These are phyloP conservation scores for Syzygium aqueum DNA, from an alignment of 345 rosid genomes.

Conservation along the genomic window DNA sequence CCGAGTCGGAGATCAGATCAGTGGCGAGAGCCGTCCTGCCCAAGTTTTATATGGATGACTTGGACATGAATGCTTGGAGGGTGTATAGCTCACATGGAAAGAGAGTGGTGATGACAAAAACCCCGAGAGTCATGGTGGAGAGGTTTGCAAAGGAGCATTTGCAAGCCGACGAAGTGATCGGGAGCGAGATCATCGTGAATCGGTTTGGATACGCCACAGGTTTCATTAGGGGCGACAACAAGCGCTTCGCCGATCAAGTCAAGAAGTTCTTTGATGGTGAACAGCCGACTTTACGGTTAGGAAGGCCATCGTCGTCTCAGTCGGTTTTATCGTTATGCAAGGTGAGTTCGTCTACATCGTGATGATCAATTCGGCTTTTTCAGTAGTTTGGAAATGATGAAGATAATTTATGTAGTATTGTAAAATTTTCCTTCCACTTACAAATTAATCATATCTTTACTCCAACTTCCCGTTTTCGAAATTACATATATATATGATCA, in stretches of 20 bases:
- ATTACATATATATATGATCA: background rate
- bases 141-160: constrained; percentile 71
- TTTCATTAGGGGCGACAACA: constrained; percentile 18
- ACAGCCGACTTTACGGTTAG: constrained; percentile 43
- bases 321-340: constrained; percentile 42
- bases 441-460: background rate
- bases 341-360: constrained; percentile 19
- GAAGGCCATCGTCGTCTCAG: constrained; percentile 9
- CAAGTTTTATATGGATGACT: constrained; percentile 70
- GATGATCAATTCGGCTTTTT: background rate
- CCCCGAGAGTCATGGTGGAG: constrained; percentile 75
- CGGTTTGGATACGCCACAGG: constrained; percentile 70
- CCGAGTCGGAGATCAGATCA: constrained; percentile 53
- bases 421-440: background rate
- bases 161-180: constrained; percentile 68
- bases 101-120: constrained; percentile 63
- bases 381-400: background rate
- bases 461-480: background rate
- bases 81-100: constrained; percentile 45
- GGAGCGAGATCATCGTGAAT: constrained; percentile 51
- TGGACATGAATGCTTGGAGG: constrained; percentile 63
- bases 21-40: constrained; percentile 90
- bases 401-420: background rate
- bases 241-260: constrained; percentile 14
- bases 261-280: constrained; percentile 31